These are phyloP conservation scores for Pyrus bretschneideri DNA, from an alignment of 306 rosid genomes.

Conservation along the genomic window DNA sequence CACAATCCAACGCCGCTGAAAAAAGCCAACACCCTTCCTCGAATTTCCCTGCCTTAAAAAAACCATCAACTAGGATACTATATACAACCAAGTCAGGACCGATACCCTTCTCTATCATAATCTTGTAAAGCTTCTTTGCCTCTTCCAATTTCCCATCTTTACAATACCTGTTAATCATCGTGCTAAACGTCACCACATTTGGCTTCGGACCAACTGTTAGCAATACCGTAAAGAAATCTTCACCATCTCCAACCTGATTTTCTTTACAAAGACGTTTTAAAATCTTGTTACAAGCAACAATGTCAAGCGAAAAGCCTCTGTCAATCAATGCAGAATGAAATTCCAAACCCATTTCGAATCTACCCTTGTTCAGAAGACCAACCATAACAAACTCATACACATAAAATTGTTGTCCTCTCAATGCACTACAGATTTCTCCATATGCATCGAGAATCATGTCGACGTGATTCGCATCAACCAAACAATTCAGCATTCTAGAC, in stretches of 20 bases:
- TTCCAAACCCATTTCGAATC: slow-evolving; percentile 8
- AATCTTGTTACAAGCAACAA: neutral
- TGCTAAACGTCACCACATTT: slow-evolving; percentile 19
- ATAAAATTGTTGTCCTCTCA: neutral
- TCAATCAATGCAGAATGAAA: slow-evolving; percentile 11
- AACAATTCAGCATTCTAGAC: neutral
- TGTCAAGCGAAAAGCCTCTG: slow-evolving; percentile 3
- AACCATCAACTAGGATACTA: slow-evolving; percentile 23
- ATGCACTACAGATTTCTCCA: slow-evolving; percentile 6
- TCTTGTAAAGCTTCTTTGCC: slow-evolving; percentile 15
- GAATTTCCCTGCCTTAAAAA: slow-evolving; percentile 17
- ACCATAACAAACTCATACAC: slow-evolving; percentile 16
- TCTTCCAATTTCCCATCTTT: slow-evolving; percentile 18
- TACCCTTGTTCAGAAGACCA: slow-evolving; percentile 4
- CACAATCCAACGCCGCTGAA: slow-evolving; percentile 9
- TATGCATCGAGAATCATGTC: slow-evolving; percentile 7
- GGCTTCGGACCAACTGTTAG: slow-evolving; percentile 19
- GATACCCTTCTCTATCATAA: slow-evolving; percentile 17
- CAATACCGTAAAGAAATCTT: neutral
- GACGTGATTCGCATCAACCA: slow-evolving; percentile 13
- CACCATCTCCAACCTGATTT: neutral
- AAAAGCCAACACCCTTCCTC: slow-evolving; percentile 16
- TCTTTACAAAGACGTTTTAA: neutral
- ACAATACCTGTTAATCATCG: slow-evolving; percentile 16
- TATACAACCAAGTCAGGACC: slow-evolving; percentile 19